Evolutionary conservation across 768 basidiomycete genomes (phyloP).

Genomic region (Chlorophyllum brunneum): DNA sequence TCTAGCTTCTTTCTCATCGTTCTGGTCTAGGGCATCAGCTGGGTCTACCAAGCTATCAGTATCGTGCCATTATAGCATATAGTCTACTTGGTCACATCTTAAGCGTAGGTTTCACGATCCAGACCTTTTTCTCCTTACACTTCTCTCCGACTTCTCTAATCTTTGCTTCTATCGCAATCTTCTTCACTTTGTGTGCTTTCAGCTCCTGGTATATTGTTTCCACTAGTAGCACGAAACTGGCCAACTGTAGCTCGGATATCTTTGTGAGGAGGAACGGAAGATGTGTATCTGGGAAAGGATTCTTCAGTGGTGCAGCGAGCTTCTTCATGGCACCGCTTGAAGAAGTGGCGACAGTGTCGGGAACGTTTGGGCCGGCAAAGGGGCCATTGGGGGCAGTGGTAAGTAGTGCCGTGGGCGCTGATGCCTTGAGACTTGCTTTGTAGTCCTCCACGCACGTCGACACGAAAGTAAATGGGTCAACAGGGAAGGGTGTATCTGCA

Average conservation of each 20-base stretch:
- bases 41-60: neutral
- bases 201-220: slow-evolving; percentile 73
- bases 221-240: slow-evolving; percentile 62
- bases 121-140: slow-evolving; percentile 66
- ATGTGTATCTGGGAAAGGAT: slow-evolving; percentile 65
- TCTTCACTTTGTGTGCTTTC: slow-evolving; percentile 68
- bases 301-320: slow-evolving; percentile 40
- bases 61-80: neutral
- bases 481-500: slow-evolving; percentile 65
- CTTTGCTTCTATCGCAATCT: slow-evolving; percentile 81
- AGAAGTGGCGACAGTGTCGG: slow-evolving; percentile 13
- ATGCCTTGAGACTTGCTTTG: slow-evolving; percentile 24
- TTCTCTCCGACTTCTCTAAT: slow-evolving; percentile 75
- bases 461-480: slow-evolving; percentile 77
- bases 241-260: slow-evolving; percentile 55
- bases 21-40: neutral
- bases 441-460: slow-evolving; percentile 42
- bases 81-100: slow-evolving; percentile 14
- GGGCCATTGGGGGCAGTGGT: slow-evolving; percentile 20
- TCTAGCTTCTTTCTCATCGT: no score
- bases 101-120: slow-evolving; percentile 57
- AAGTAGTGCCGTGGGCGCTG: slow-evolving; percentile 12
- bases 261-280: slow-evolving; percentile 58
- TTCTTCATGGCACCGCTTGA: slow-evolving; percentile 24
- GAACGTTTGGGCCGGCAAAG: slow-evolving; percentile 47